phyloP scores from a whole-genome alignment of 192 early-diverging fungal genomes.

The Backusella australiensis region DNA sequence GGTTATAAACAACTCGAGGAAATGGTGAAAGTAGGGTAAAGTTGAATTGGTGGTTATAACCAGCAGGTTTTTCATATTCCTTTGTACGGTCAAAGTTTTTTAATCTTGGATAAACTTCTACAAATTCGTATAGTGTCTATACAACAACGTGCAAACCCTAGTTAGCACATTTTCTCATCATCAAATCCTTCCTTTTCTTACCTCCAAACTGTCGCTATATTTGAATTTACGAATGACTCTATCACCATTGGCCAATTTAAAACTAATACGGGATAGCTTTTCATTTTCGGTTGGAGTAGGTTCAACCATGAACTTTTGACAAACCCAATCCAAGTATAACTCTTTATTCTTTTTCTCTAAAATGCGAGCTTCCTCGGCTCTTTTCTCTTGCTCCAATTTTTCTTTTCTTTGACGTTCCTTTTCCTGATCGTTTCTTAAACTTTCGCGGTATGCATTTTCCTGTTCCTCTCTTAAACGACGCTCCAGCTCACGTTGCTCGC shows the following conservation, averaged over 20 bases:
- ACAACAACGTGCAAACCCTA: background rate
- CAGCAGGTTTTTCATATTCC: constrained; percentile 40
- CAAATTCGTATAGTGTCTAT: constrained; percentile 69
- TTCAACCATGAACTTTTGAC: background rate
- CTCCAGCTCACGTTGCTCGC: constrained; percentile 64
- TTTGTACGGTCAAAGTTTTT: background rate
- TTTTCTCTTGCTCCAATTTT: background rate
- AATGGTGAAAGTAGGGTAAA: constrained; percentile 83
- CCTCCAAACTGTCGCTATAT: constrained; percentile 60
- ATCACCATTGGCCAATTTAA: constrained; percentile 73
- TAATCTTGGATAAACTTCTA: constrained; percentile 57
- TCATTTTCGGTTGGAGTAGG: constrained; percentile 5
- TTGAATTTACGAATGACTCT: constrained; percentile 67
- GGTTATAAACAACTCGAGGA: constrained; percentile 65
- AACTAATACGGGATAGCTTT: constrained; percentile 62
- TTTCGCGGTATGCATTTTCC: constrained; percentile 83
- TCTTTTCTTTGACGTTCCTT: constrained; percentile 37
- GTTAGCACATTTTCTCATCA: background rate
- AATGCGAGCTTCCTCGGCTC: constrained; percentile 11
- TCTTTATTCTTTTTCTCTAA: constrained; percentile 51
- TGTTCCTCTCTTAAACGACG: constrained; percentile 80
- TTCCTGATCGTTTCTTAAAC: constrained; percentile 82
- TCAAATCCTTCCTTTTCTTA: constrained; percentile 22
- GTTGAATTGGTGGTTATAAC: constrained; percentile 60
- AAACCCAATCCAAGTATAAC: constrained; percentile 51